Conservation (phyloP, 305 asterid species). For the Solanum hybrid region DNA sequence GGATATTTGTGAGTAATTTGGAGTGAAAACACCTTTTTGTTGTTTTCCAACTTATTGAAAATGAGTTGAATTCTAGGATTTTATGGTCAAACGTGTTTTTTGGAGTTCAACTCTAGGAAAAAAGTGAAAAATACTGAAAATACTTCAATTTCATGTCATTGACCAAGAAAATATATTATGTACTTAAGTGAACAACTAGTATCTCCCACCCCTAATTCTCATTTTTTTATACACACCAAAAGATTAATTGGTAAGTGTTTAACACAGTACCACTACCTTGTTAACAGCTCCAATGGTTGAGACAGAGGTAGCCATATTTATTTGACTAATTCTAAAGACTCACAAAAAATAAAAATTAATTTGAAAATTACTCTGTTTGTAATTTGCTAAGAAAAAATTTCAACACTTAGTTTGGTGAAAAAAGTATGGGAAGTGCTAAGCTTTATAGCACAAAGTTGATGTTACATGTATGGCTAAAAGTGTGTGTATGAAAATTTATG, state of each 20-base stretch:
- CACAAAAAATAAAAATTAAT: background rate
- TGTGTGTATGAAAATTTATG: constrained; percentile 3
- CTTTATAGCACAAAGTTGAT: constrained; percentile 1
- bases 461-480: background rate
- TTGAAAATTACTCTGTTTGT: background rate
- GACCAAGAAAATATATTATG: background rate
- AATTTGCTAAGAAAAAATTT: background rate
- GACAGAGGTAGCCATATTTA: constrained; percentile 49
- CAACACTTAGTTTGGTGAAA: background rate
- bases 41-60: too few species aligned
- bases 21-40: rapidly evolving
- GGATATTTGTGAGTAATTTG: too few species aligned
- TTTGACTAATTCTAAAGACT: background rate
- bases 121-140: background rate
- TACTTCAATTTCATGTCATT: background rate
- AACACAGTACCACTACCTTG: constrained; percentile 39
- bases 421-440: background rate
- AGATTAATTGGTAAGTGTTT: background rate
- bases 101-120: rapidly evolving
- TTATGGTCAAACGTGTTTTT: too few species aligned
- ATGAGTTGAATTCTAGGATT: too few species aligned
- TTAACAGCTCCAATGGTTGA: constrained; percentile 68
- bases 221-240: background rate
- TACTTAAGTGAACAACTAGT: too few species aligned
- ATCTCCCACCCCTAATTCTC: background rate